Evolutionary conservation across 495 filamentous ascomycete genomes (phyloP).

Genomic region (Niebla homalea): DNA sequence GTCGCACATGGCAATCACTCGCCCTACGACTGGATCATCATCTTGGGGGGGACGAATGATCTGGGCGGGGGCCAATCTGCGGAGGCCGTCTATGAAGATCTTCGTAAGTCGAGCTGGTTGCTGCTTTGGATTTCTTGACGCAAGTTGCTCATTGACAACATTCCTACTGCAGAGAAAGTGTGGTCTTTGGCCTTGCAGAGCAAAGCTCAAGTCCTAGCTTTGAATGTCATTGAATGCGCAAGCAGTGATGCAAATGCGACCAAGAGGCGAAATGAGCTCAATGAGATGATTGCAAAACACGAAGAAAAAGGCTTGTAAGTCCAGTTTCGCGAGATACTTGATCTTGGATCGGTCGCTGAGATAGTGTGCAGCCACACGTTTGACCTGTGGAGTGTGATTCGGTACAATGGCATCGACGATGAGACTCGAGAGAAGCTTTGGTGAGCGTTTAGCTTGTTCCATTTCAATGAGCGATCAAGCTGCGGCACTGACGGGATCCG

Average conservation of each 20-base stretch:
- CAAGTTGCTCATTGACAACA: conserved; percentile 32
- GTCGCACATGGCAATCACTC: conserved; percentile 23
- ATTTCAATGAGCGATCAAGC: too few species aligned
- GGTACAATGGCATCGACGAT: conserved; percentile 33
- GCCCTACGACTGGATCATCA: conserved; percentile 30
- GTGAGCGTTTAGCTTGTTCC: conserved; percentile 4
- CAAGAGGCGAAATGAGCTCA: conserved; percentile 32
- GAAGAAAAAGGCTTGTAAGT: conserved; percentile 36
- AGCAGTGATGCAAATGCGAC: conserved; percentile 9
- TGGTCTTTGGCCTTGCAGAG: conserved; percentile 36
- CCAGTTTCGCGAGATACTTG: not conserved
- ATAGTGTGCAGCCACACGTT: conserved; percentile 27
- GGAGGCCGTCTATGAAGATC: conserved; percentile 26
- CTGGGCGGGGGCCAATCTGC: conserved; percentile 26
- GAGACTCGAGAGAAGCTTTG: conserved; percentile 35
- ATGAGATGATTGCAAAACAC: conserved; percentile 37
- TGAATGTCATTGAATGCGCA: conserved; percentile 45
- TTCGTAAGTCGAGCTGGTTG: conserved; percentile 21
- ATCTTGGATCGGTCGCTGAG: not conserved
- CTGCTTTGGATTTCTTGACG: conserved; percentile 24
- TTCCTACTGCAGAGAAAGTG: conserved; percentile 22
- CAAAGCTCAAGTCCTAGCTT: conserved; percentile 40
- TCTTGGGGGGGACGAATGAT: conserved; percentile 51
- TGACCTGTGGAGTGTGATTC: conserved; percentile 38
- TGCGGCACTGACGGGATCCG: too few species aligned